A percentile compares a stretch with the other conserved stretches of the same genome.
phyloP scores from a whole-genome alignment of 2,329 filamentous ascomycete genomes.

The Fusarium abutilonis region DNA sequence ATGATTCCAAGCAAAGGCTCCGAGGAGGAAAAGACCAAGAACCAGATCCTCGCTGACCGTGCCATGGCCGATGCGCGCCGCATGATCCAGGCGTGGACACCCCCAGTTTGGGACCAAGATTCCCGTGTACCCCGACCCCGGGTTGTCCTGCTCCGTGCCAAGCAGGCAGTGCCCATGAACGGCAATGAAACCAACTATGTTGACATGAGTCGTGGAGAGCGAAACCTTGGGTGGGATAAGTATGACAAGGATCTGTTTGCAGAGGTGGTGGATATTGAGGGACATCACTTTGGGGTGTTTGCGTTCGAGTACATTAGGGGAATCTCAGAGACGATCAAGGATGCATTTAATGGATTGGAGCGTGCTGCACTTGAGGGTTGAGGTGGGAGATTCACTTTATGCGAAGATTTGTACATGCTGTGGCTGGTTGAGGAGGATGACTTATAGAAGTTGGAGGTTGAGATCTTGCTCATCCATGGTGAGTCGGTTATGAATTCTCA shows the following conservation, averaged over 20 bases:
- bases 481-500: background rate
- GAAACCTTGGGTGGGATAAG: constrained; percentile 59
- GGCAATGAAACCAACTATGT: constrained; percentile 48
- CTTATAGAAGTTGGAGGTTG: background rate
- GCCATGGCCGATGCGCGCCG: constrained; percentile 56
- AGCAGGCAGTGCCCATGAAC: constrained; percentile 51
- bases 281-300: constrained; percentile 64
- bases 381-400: background rate
- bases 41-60: constrained; percentile 49
- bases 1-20: constrained; percentile 32
- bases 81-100: constrained; percentile 55
- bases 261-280: constrained; percentile 59
- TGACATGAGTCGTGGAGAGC: constrained; percentile 56
- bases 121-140: constrained; percentile 50
- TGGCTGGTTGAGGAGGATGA: background rate
- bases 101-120: constrained; percentile 52
- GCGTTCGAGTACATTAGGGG: constrained; percentile 43
- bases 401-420: background rate
- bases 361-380: background rate
- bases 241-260: constrained; percentile 58
- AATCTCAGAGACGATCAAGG: constrained; percentile 44
- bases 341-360: constrained; percentile 36
- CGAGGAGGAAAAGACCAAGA: constrained; percentile 49
- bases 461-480: background rate
- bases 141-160: constrained; percentile 58